Evolutionary conservation across 805 yeast species (phyloP).

Genomic region (Metschnikowia arizonensis): DNA sequence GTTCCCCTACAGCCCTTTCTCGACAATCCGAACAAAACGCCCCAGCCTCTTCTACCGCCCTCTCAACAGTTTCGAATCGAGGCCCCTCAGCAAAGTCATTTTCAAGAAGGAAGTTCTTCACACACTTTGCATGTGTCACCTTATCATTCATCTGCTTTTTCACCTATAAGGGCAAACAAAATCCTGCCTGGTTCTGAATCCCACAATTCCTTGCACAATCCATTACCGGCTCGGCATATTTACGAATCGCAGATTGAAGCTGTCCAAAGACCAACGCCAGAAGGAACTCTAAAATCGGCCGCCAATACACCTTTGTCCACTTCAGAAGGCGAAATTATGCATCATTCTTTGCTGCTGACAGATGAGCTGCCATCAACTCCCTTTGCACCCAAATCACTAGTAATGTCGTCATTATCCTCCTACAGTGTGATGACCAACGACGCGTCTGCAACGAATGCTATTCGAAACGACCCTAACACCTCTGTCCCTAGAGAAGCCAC

Average conservation of each 20-base stretch:
- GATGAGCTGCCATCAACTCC: background rate
- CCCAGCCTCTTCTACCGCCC: background rate
- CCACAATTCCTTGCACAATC: background rate
- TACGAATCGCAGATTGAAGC: background rate
- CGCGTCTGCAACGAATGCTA: background rate
- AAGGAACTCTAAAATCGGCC: background rate
- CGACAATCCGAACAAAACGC: background rate
- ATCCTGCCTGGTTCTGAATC: background rate
- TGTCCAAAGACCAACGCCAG: background rate
- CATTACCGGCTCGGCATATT: background rate
- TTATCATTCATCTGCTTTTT: background rate
- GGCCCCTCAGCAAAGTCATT: background rate
- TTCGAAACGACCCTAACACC: background rate
- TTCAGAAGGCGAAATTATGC: background rate
- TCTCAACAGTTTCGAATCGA: background rate
- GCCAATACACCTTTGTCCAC: background rate
- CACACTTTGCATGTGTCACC: background rate
- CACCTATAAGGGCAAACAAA: background rate
- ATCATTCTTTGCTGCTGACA: background rate
- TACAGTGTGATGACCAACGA: background rate
- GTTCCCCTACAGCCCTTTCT: background rate
- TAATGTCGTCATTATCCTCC: background rate
- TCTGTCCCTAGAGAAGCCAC: background rate
- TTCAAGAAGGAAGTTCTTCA: constrained; percentile 1
- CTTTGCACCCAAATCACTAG: background rate